Evolutionary conservation across 192 early-diverging fungal species (phyloP), one percentile per base, ranked within the genome.

Genomic region (Chytriomyces sp.): DNA sequence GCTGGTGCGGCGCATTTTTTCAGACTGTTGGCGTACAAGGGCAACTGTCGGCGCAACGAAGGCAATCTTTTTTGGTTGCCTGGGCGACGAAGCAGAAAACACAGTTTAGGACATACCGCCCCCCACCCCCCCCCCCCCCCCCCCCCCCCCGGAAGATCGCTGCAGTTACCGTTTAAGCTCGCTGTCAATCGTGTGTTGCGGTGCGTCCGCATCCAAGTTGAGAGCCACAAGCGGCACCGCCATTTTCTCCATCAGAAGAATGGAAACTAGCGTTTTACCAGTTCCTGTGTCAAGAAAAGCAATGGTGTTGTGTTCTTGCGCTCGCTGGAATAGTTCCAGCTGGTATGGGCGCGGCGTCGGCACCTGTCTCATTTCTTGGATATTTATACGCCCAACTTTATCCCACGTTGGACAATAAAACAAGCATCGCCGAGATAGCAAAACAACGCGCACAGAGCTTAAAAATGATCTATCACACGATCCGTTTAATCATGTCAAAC

Each of bases 211-310:
- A 10, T 71, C 65, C 9, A 26, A 45, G 16, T 7, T 10, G 47
- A 71, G 43, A 20, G 62, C 44, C 6, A 71, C 68, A 16, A 83
- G 50, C 88, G 59, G 90, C 81, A 82, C 92, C 91, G 85, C 86
- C 79, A 92, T 88, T 69, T 95, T 86, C 77, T 93, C 87, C 50
- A 97, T 91, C n/a, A 98, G 82, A 88, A 96, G 86, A 50, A 71
- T 44, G 10, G 64, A 67, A 67, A 45, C 45, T 23, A 70, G 26
- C 10, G 78, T 80, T 64, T 97, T 97, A 13, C 97, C 95, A 45
- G 89, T 89, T 5, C 96, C 97, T 0, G 97, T 98, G 81, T 96
- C 94, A 60, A 98, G 82, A n/a, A 95, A 91, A 0, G 94, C 92
- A 61, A 97, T 93, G 46, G 94, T 87, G 84, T 98, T 98, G 5